Base-by-base conservation (phyloP, 1,284 basidiomycete genomes). In the Grifola frondosa region DNA sequence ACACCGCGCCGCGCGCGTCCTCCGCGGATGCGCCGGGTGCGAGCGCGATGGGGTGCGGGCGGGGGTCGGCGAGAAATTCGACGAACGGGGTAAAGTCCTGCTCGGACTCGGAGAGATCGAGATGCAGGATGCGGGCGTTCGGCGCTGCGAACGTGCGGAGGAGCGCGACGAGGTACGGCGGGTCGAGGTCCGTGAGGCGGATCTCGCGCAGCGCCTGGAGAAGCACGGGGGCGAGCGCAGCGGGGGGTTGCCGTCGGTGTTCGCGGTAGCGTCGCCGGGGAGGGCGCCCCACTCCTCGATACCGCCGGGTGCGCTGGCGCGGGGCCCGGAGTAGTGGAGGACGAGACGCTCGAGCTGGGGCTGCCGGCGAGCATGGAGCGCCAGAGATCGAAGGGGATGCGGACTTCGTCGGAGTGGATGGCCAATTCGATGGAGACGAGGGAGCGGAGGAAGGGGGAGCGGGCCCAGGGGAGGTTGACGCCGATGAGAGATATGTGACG, bases 381-480 rank as follows among this genome's bases (percentile, higher is more conserved):
- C 77, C 79, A 83, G 35, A 67, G 66, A 40, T 62, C 56, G 59
- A 75, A 78, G 2, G 74, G 67, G 8, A 78, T 77, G 21, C 80
- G 75, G 30, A 80, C 75, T 46, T 68, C 74, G 49, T 78, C 72
- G 2, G 74, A 68, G 57, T 83, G 80, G n/a, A 81, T 68, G 8
- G 77, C 78, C 35, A 81, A 68, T 59, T 82, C 75, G 37, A 83
- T 67, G 32, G 69, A 63, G 30, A 69, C 62, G 30, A 83, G 66
- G 33, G 67, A 66, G 25, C 61, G 57, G 44, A 81, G 69, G 60
- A 75, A 80, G n/a, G 75, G 71, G 17, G 73, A 73, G 33, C 67
- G 59, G 12, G 64, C 64, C 79, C 79, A 82, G 4, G 76, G 75
- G 29, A 83, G 69, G 57, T 81, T 81, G 45, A 83, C 80, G 41